Percentiles rank a stretch among this genome's conserved stretches.
These are phyloP conservation scores for Hypericum androsaemum DNA, from an alignment of 345 rosid species.

Conservation along the genomic window DNA sequence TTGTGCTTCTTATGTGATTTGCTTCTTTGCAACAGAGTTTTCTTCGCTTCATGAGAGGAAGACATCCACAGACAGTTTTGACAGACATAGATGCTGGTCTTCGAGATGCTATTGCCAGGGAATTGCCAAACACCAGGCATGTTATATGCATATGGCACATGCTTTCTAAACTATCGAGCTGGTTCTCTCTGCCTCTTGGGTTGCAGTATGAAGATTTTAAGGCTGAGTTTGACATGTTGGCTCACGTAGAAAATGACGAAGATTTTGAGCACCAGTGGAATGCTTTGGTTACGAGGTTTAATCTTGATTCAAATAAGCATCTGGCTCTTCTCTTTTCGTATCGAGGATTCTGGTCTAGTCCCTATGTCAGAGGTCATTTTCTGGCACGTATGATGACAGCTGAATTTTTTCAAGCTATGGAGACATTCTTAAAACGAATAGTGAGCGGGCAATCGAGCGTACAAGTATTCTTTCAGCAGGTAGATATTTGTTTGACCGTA, in stretches of 20 bases:
- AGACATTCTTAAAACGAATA: slow-evolving; percentile 47
- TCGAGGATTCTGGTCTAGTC: slow-evolving; percentile 58
- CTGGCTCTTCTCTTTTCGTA: slow-evolving; percentile 54
- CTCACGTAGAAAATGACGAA: slow-evolving; percentile 44
- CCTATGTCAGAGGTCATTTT: slow-evolving; percentile 52
- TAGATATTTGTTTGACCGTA: slow-evolving; percentile 14
- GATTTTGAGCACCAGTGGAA: slow-evolving; percentile 83
- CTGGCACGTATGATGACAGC: slow-evolving; percentile 60
- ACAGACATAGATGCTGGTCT: slow-evolving; percentile 77
- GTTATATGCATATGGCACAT: slow-evolving; percentile 58
- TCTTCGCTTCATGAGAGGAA: slow-evolving; percentile 69
- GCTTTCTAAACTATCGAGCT: slow-evolving; percentile 68
- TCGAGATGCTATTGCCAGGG: slow-evolving; percentile 69
- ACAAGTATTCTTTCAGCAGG: slow-evolving; percentile 78
- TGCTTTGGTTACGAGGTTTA: slow-evolving; percentile 56
- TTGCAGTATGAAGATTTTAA: slow-evolving; percentile 63
- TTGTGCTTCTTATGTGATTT: slow-evolving; percentile 8
- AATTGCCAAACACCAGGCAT: slow-evolving; percentile 67
- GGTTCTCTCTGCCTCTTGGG: slow-evolving; percentile 71
- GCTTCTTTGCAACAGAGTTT: slow-evolving; percentile 68
- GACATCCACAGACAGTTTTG: slow-evolving; percentile 66
- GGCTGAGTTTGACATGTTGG: slow-evolving; percentile 55
- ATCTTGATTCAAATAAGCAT: slow-evolving; percentile 75
- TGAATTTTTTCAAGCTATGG: slow-evolving; percentile 54
- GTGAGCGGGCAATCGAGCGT: slow-evolving; percentile 52